Conservation (phyloP, 2,329 filamentous ascomycete genomes). For the Alternaria alternata region DNA sequence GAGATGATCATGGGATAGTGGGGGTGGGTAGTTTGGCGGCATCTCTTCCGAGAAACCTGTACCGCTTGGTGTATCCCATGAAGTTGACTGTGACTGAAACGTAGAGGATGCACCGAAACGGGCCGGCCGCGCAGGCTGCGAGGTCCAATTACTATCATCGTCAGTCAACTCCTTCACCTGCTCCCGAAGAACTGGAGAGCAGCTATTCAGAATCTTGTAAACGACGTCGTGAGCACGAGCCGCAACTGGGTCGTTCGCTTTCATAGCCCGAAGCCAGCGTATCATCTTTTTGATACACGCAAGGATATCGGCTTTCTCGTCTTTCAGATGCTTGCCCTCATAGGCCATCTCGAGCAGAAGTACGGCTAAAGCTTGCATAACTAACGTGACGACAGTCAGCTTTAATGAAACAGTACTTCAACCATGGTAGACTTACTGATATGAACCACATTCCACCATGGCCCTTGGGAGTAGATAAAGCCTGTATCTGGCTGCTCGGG, state of each 20-base stretch:
- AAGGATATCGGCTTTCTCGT: constrained; percentile 35
- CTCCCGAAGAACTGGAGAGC: constrained; percentile 20
- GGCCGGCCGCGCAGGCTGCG: not conserved
- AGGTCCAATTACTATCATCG: not conserved
- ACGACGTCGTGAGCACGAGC: constrained; percentile 39
- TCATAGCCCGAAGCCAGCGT: constrained; percentile 45
- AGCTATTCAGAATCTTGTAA: constrained; percentile 24
- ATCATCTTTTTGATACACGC: constrained; percentile 45
- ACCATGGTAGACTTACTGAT: constrained; percentile 25
- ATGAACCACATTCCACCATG: constrained; percentile 55
- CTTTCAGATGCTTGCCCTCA: constrained; percentile 35
- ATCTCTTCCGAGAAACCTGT: not conserved
- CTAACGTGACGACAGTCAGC: constrained; percentile 9
- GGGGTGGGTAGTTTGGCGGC: not conserved
- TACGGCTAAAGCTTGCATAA: constrained; percentile 51
- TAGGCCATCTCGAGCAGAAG: constrained; percentile 51
- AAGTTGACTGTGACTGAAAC: not conserved
- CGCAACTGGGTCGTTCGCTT: constrained; percentile 38
- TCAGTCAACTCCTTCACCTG: constrained; percentile 24
- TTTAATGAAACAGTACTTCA: not conserved
- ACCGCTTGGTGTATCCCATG: not conserved
- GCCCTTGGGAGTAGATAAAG: constrained; percentile 40
- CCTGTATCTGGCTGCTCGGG: constrained; percentile 39
- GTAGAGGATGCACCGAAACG: not conserved
- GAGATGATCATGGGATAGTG: not conserved